Evolutionary conservation across 73 alveolate species (phyloP).

Genomic region (Urostyla sp.): DNA sequence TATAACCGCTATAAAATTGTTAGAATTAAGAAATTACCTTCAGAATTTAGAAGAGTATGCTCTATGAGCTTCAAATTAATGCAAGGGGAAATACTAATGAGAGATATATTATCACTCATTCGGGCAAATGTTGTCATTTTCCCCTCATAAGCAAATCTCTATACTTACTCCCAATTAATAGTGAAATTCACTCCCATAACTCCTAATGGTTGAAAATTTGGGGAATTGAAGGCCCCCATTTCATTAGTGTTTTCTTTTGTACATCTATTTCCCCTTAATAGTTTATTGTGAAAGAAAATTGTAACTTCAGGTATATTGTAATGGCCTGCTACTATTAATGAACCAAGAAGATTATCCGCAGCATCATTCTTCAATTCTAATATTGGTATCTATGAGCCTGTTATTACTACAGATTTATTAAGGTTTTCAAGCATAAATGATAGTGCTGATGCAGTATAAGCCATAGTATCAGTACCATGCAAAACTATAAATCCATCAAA

Average conservation of each 20-base stretch:
- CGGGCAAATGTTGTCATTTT: constrained; percentile 59
- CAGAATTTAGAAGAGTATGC: constrained; percentile 2
- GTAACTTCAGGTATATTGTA: constrained; percentile 86
- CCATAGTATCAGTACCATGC: constrained; percentile 99
- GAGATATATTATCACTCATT: constrained; percentile 70
- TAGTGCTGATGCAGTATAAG: constrained; percentile 97
- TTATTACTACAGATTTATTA: constrained; percentile 85
- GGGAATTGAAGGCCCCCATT: constrained; percentile 80
- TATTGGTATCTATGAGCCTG: constrained; percentile 93
- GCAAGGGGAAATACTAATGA: constrained; percentile 78
- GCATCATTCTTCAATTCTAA: constrained; percentile 87
- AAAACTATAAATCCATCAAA: constrained; percentile 93
- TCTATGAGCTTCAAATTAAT: constrained; percentile 35
- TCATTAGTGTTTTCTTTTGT: constrained; percentile 73
- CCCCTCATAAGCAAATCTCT: constrained; percentile 64
- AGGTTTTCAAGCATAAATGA: constrained; percentile 96
- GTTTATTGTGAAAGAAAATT: constrained; percentile 73
- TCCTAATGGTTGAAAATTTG: constrained; percentile 79
- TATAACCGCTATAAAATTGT: constrained; percentile 68
- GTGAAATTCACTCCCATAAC: constrained; percentile 71
- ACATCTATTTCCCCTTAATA: constrained; percentile 86
- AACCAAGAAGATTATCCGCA: constrained; percentile 75
- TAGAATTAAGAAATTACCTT: constrained; percentile 31
- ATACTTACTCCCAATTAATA: constrained; percentile 70
- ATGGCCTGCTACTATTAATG: constrained; percentile 88